Evolutionary conservation across 345 rosid genomes (phyloP), one percentile per base, ranked within the genome.

Genomic region (Chamaenerion angustifolium): DNA sequence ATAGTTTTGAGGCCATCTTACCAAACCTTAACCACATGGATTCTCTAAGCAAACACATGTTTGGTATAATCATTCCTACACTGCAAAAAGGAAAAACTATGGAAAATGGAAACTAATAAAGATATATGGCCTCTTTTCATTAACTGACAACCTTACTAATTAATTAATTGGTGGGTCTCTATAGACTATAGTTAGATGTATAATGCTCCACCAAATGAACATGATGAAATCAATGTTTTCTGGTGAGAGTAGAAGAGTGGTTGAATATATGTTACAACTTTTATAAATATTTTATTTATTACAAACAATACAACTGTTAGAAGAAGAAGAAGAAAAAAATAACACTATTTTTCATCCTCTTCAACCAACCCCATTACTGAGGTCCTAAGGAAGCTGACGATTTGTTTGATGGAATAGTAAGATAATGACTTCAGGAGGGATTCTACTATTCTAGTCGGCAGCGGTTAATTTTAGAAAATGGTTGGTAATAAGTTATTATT

Each of bases 331-430:
- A n/a, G 1, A 45, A 14, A 9, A 16, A 46, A 15, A 8, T 46
- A 23, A 16, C 18, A 7, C 43, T 8, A 15, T n/a, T 27, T 31
- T 10, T 10, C 15, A 49, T 49, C 40, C 17, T 1, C 16, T 49
- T 49, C 54, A 50, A 35, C 54, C 16, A 50, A 31, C 35, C 11
- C 16, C 14, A 13, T 53, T 40, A 14, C 46, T 12, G 35, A 19
- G 6, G 56, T 53, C 46, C 46, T 25, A 40, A 40, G 56, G 45
- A 53, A 53, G 43, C 15, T 42, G 15, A 16, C 18, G 14, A 12
- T 50, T 8, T 35, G 27, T 50, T 50, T 16, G 19, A 19, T 52
- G 45, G 35, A 8, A 31, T 17, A 16, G 56, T n/a, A 37, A 6
- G 11, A 52, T 27, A 5, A 40, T 25, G 42, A 11, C 15, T 11